phyloP scores from a whole-genome alignment of 164 flowering plant genomes.

The Vitis rotundifolia region DNA sequence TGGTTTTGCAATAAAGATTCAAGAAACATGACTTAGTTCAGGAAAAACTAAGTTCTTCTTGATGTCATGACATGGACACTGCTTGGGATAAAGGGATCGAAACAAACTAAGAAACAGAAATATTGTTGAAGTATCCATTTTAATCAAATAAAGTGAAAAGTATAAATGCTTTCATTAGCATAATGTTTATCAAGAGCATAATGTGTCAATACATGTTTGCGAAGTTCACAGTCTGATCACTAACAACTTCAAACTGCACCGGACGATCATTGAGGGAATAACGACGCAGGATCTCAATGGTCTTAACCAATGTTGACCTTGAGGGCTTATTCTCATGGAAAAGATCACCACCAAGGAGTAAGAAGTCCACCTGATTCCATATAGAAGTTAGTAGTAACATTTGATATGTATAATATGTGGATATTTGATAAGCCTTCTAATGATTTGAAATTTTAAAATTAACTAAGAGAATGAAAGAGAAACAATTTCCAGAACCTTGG shows the following conservation, averaged over 20 bases:
- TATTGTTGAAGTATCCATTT: too few species aligned
- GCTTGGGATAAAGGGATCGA: not conserved
- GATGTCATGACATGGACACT: not conserved
- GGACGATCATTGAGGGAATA: conserved; percentile 88
- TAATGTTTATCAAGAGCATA: not conserved
- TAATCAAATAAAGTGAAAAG: not conserved
- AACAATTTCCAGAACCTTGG: not conserved
- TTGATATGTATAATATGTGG: not conserved
- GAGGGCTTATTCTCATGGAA: conserved; percentile 99
- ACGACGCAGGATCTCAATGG: conserved; percentile 92
- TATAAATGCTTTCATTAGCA: not conserved
- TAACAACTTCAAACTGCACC: conserved; percentile 97
- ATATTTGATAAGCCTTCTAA: not conserved
- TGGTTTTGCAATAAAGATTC: not conserved
- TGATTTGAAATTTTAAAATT: not conserved
- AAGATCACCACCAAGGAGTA: conserved; percentile 98
- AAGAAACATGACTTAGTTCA: not conserved
- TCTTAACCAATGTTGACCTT: conserved; percentile 80
- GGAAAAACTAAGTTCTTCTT: not conserved
- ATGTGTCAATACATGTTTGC: conserved; percentile 57
- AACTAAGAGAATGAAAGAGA: not conserved
- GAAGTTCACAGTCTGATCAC: conserved; percentile 95
- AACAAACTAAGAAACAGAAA: too few species aligned
- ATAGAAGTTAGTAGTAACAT: conserved; percentile 8
- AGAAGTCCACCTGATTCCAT: conserved; percentile 76